Base-by-base conservation (phyloP, 2,329 filamentous ascomycete genomes). In the Diaporthe citrichinensis region DNA sequence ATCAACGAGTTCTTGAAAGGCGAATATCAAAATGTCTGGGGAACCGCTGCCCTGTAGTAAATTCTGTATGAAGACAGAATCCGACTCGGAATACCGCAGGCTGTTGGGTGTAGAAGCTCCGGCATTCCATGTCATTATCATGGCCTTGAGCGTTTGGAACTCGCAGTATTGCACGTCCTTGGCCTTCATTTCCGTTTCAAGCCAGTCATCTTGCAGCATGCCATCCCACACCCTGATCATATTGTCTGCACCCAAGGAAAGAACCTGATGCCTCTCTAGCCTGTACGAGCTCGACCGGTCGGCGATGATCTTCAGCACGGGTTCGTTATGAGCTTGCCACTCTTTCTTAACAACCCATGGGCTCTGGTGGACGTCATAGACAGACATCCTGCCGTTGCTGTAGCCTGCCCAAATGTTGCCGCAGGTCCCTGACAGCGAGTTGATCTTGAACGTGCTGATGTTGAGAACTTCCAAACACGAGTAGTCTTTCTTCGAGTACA, bases 1-100 rank as follows among this genome's bases (percentile, higher is more conserved):
- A 81, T 99, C 97, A 5, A 99, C 97, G n/a, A 99, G 89, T 84
- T 99, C 97, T 84, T 99, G 97, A 83, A 99, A 99, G 1, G 96
- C 96, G 87, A 99, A 99, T 0, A 98, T 91, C 3, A 98, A 86
- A 68, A 99, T 95, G 79, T 98, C 97, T 0, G 97, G 95, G 10
- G 94, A 92, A 53, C 93, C 90, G 77, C 94, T 92, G n/a, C 90
- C 91, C 78, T 93, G 90, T 36, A 99, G 87, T 23, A 98, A 89
- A 74, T 96, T 92, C 78, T 92, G 92, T 81, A 98, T 94, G 83
- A 98, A 98, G 58, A 89, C 88, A 15, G 91, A 90, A 80, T 98
- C 95, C 72, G 90, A 86, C 41, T 91, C 89, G 1, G 91, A 91
- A 77, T 94, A 91, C 73, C 94, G 90, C 46, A 98, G 87, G 80